Percentiles rank a stretch among this genome's conserved stretches.
Evolutionary conservation across 805 yeast genomes (phyloP).

Genomic region (Candida peoriensis): DNA sequence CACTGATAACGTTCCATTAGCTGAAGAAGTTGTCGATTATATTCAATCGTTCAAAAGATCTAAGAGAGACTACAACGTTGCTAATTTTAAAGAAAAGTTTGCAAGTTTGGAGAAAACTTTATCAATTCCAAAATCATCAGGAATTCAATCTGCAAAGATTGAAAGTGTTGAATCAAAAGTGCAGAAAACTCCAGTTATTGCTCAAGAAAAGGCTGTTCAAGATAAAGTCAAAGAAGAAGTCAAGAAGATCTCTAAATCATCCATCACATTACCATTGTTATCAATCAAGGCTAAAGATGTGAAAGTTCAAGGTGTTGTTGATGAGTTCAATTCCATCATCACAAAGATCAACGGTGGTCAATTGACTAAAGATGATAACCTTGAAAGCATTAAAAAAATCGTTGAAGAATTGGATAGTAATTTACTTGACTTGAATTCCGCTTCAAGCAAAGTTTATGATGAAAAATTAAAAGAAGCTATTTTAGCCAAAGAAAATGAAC

Average conservation of each 20-base stretch:
- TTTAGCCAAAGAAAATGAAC: conserved; percentile 42
- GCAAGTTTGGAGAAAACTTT: conserved; percentile 35
- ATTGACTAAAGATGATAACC: conserved; percentile 10
- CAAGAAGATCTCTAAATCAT: conserved; percentile 13
- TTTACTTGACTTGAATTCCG: conserved; percentile 10
- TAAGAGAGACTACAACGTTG: conserved; percentile 25
- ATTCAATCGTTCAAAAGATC: conserved; percentile 35
- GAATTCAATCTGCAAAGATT: conserved; percentile 31
- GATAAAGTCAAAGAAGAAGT: conserved; percentile 11
- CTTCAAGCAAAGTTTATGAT: conserved; percentile 9
- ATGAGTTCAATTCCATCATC: conserved; percentile 21
- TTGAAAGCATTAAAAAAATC: conserved; percentile 11
- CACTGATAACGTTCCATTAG: conserved; percentile 61
- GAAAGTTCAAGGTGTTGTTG: conserved; percentile 19
- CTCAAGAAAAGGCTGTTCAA: neutral
- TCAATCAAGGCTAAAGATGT: conserved; percentile 26
- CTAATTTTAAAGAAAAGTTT: conserved; percentile 33
- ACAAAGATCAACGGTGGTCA: conserved; percentile 20
- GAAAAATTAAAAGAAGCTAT: conserved; percentile 20
- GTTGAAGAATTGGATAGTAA: conserved; percentile 19
- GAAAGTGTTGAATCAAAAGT: conserved; percentile 20
- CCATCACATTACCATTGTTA: conserved; percentile 22
- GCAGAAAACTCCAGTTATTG: conserved; percentile 5
- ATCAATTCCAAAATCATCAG: conserved; percentile 32
- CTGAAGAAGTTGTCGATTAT: conserved; percentile 46